Base-by-base conservation (phyloP, 1,139 yeast genomes). In the Scheffersomyces stambukii region DNA sequence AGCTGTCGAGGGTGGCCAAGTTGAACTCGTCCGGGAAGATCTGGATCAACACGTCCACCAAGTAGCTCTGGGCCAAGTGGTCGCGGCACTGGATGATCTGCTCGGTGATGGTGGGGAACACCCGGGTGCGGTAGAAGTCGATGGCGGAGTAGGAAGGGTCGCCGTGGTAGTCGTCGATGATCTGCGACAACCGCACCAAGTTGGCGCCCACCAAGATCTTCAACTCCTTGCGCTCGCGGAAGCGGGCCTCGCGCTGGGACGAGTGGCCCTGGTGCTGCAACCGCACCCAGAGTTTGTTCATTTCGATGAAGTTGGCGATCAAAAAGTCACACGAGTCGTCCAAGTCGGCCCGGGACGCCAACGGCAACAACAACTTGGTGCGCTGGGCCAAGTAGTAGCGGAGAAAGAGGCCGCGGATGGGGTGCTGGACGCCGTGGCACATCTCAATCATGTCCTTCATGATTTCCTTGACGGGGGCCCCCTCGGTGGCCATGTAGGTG, bases 341-440 rank as follows among this genome's bases (percentile, higher is more conserved):
- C 31, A 80, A 63, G 39, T 75, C 78, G 5, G 68, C 72, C 23
- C 57, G 59, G 7, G 41, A 51, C 16, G 54, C 39, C 43, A 52
- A 46, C 2, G 89, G 86, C 30, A 84, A 57, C 35, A 82, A 61
- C 45, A 79, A 81, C 44, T 88, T 82, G 12, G 88, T 81, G 38
- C 89, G 68, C 52, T 91, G 97, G 4, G 91, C 78, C 26, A 91
- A 63, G 52, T 86, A 91, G 60, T 91, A 89, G 31, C 98, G 67
- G 46, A 93, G 62, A 53, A 91, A 91, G 37, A 91, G 62, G 1
- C 98, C 98, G 37, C 91, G 64, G 19, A 86, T 76, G 0, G 98
- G 98, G 50, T 86, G 93, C 56, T 91, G 98, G 2, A 89, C 95
- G n/a, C 97, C 98, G 24, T 95, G 74, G 41, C 95, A 82, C 98